A percentile compares a stretch with the other conserved stretches of the same genome.
Evolutionary conservation across 257 asterid species (phyloP).

Genomic region (Scutellaria barbata): DNA sequence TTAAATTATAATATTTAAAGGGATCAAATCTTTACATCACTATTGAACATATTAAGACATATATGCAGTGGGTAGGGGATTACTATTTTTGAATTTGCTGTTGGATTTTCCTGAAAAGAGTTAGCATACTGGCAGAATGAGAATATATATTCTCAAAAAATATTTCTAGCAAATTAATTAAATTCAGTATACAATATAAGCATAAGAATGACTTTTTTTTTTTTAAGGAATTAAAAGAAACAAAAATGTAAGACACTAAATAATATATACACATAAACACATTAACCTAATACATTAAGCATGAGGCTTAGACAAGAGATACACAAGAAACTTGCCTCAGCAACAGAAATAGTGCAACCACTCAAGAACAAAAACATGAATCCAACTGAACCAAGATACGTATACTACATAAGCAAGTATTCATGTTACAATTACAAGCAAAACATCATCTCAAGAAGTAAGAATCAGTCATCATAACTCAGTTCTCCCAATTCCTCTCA

Average conservation of each 20-base stretch:
- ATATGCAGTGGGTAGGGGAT: no score
- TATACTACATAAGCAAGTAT: constrained; percentile 30
- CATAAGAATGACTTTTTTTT: no score
- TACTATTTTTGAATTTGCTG: no score
- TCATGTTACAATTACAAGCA: not conserved
- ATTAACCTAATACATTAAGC: not conserved
- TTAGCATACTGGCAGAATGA: no score
- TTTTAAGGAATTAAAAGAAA: no score
- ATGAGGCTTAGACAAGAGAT: not conserved
- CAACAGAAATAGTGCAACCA: constrained; percentile 31
- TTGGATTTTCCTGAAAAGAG: no score
- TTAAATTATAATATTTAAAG: no score
- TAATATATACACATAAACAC: not conserved
- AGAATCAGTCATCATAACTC: constrained; percentile 23
- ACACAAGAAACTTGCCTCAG: constrained; percentile 44
- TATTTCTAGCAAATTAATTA: no score
- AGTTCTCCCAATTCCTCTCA: constrained; percentile 4
- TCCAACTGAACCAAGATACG: constrained; percentile 42
- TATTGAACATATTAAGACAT: no score
- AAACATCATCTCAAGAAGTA: not conserved
- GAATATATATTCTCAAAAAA: no score
- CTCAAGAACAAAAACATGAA: constrained; percentile 49
- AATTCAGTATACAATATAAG: no score
- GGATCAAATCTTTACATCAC: no score
- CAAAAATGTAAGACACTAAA: not conserved